Evolutionary conservation across 2,329 filamentous ascomycete genomes (phyloP), one percentile per base, ranked within the genome.

Genomic region (Metarhizium humberi): DNA sequence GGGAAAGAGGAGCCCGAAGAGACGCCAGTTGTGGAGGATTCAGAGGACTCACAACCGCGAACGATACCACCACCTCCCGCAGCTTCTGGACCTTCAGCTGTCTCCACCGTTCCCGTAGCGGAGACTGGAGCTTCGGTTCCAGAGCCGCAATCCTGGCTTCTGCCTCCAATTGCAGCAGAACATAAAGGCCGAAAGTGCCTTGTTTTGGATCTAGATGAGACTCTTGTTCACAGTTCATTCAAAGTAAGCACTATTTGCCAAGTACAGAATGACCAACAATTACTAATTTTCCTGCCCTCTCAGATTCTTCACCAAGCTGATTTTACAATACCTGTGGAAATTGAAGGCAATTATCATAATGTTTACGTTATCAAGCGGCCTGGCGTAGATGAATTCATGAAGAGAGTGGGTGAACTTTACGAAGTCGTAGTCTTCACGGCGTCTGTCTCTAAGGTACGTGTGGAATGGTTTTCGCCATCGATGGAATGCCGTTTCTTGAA

Each of bases 341-440:
- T 99, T 60, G 94, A 99, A 75, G 94, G 94, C 55, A 95, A 96
- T 71, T 97, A 95, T 69, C 94, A 99, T 74, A 99, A 99, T 66
- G 95, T 99, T 54, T 99, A 99, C 69, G 94, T 99, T 61, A 99
- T 99, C 71, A 99, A 99, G 76, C 85, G 94, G 65, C 94, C 94
- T n/a, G 94, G 94, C 54, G 94, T 99, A 20, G 94, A 99, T 68
- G 87, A 95, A 61, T 99, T 99, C 73, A 96, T 99, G 90, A 97
- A 97, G 78, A 81, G 94, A 57, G 92, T 99, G 40, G 94, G 94
- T 51, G 94, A 99, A 73, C 79, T 99, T 51, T 99, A 97, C 66
- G 94, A 99, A 74, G 92, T 99, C 51, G 94, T 99, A 30, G 92
- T 99, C 49, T 99, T 99, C 69, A 99, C 94, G 45, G 94, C 94